These are phyloP conservation scores for Eucalyptus decipiens DNA, from an alignment of 345 rosid species.

Conservation along the genomic window DNA sequence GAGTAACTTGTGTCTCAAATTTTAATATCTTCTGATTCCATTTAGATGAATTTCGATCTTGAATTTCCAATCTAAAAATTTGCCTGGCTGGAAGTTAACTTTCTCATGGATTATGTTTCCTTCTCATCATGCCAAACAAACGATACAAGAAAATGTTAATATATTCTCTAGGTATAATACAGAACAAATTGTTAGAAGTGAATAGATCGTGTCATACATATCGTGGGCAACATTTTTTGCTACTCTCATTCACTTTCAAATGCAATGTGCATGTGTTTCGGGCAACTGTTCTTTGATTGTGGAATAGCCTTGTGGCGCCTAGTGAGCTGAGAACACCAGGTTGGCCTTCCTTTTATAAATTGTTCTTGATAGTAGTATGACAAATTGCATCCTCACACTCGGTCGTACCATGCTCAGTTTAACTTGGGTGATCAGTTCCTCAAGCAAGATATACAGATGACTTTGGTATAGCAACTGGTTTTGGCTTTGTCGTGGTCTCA, in stretches of 20 bases:
- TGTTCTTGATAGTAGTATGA: background rate
- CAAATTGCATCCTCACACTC: background rate
- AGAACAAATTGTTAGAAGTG: background rate
- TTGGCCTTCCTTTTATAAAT: background rate
- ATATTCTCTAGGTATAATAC: background rate
- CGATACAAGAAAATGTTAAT: background rate
- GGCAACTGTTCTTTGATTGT: accelerated
- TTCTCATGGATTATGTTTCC: background rate
- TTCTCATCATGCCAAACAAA: background rate
- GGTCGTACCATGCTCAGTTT: background rate
- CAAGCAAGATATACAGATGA: background rate
- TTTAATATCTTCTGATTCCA: background rate
- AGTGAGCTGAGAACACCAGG: background rate
- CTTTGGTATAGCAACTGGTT: background rate
- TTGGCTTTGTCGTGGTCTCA: background rate
- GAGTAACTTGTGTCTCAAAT: background rate
- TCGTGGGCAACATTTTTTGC: background rate
- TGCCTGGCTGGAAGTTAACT: background rate
- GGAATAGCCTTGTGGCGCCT: background rate
- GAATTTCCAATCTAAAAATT: background rate
- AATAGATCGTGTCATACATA: background rate
- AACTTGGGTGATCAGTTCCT: background rate
- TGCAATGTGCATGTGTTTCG: background rate
- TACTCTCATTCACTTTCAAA: background rate
- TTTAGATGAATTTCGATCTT: background rate